phyloP scores from a whole-genome alignment of 1,284 basidiomycete species.

The Pisolithus thermaeus region DNA sequence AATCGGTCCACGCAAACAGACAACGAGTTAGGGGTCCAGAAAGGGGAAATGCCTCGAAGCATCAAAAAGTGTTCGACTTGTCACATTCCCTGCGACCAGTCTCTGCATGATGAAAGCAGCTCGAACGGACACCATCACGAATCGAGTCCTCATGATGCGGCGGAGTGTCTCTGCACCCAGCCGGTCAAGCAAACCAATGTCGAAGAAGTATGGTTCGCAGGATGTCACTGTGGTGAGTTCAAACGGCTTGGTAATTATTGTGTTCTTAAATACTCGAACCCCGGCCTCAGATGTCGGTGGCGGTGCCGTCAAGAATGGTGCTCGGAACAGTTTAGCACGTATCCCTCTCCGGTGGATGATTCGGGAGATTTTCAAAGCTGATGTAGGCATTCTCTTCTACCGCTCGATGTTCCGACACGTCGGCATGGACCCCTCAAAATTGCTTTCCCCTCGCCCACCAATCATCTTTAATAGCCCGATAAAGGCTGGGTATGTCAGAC shows the following conservation, averaged over 20 bases:
- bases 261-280: not conserved
- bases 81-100: not conserved
- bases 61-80: not conserved
- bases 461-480: constrained; percentile 16
- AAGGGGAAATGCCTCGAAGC: constrained; percentile 26
- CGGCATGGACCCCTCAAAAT: constrained; percentile 41
- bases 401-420: constrained; percentile 39
- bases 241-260: not conserved
- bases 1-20: constrained; percentile 27
- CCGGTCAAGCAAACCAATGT: no score
- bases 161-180: no score
- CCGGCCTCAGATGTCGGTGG: constrained; percentile 42
- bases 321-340: constrained; percentile 39
- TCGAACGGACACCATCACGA: no score
- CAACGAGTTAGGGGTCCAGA: constrained; percentile 33
- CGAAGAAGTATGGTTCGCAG: no score
- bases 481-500: constrained; percentile 4
- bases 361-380: constrained; percentile 45
- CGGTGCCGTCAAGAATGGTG: constrained; percentile 39
- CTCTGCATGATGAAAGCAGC: no score
- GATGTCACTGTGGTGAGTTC: constrained; percentile 26
- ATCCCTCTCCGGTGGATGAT: constrained; percentile 55
- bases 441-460: constrained; percentile 41
- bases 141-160: not conserved
- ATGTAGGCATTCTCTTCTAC: constrained; percentile 51